phyloP scores from a whole-genome alignment of 2,329 filamentous ascomycete species.

The Neonectria faginata region DNA sequence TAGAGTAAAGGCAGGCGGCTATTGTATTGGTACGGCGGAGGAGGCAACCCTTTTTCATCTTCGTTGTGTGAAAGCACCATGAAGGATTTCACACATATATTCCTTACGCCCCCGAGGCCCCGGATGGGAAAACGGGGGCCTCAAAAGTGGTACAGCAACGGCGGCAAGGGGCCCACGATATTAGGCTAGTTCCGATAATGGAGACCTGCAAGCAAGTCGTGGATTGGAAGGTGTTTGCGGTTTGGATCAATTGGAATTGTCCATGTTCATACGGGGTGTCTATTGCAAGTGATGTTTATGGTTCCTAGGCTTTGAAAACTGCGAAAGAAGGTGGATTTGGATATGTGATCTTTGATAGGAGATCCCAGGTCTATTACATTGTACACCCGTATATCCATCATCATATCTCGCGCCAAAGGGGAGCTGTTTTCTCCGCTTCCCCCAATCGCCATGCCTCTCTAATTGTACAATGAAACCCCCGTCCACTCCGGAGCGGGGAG shows the following conservation, averaged over 20 bases:
- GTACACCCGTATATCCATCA: slow-evolving; percentile 18
- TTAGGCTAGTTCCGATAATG: slow-evolving; percentile 28
- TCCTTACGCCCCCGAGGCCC: slow-evolving; percentile 20
- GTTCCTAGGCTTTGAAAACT: not conserved
- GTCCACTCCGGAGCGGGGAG: not conserved
- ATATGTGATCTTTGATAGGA: slow-evolving; percentile 17
- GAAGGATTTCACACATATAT: slow-evolving; percentile 22
- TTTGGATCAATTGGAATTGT: slow-evolving; percentile 17
- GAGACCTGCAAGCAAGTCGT: slow-evolving; percentile 25
- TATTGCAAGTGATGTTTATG: slow-evolving; percentile 13
- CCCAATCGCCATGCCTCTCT: slow-evolving; percentile 20
- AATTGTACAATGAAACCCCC: slow-evolving; percentile 34
- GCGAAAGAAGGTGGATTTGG: not conserved
- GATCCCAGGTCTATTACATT: slow-evolving; percentile 35
- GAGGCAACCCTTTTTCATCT: slow-evolving; percentile 22
- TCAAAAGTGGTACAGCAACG: slow-evolving; percentile 25
- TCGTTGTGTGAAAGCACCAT: slow-evolving; percentile 22
- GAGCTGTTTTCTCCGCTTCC: slow-evolving; percentile 14
- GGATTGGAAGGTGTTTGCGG: slow-evolving; percentile 11
- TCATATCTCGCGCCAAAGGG: slow-evolving; percentile 23
- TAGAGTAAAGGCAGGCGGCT: slow-evolving; percentile 12
- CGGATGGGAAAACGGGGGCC: slow-evolving; percentile 18
- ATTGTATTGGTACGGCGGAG: slow-evolving; percentile 11
- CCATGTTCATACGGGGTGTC: not conserved
- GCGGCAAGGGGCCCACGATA: slow-evolving; percentile 17